phyloP scores from a whole-genome alignment of 768 basidiomycete species.

The Naematelia aurantialba region DNA sequence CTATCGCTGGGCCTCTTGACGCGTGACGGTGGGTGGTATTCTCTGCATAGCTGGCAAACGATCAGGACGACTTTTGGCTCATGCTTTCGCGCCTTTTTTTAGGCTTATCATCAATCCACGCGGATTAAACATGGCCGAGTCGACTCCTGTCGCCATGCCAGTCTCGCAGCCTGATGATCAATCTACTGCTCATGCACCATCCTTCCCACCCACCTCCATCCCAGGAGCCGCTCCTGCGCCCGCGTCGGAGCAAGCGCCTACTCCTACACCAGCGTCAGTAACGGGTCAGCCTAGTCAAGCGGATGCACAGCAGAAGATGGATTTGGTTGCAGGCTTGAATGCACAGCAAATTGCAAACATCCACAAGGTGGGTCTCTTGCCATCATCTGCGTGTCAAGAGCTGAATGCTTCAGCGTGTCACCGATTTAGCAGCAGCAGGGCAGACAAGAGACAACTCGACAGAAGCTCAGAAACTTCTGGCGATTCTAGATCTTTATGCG shows the following conservation, averaged over 20 bases:
- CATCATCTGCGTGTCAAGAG: neutral
- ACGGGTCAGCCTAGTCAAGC: neutral
- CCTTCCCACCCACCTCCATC: neutral
- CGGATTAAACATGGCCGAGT: neutral
- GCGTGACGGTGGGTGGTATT: too few species aligned
- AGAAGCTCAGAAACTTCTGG: constrained; percentile 28
- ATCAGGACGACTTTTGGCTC: too few species aligned
- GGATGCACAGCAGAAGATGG: constrained; percentile 21
- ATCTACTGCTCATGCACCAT: neutral
- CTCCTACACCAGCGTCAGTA: neutral
- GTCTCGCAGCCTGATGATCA: neutral
- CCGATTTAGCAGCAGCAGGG: constrained; percentile 34
- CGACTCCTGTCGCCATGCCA: neutral
- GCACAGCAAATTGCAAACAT: constrained; percentile 12
- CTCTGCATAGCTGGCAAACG: too few species aligned
- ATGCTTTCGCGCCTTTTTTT: too few species aligned
- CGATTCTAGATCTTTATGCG: constrained; percentile 35
- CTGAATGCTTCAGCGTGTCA: constrained; percentile 17
- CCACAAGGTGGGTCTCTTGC: constrained; percentile 25
- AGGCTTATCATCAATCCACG: too few species aligned
- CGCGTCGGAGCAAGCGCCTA: neutral
- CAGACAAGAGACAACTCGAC: constrained; percentile 29
- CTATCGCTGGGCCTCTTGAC: too few species aligned
- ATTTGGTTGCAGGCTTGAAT: constrained; percentile 21
- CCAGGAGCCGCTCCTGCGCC: neutral